Evolutionary conservation across 176 grass and related monocot species (phyloP), one percentile per base, ranked within the genome.

Genomic region (Hordeum vulgare): DNA sequence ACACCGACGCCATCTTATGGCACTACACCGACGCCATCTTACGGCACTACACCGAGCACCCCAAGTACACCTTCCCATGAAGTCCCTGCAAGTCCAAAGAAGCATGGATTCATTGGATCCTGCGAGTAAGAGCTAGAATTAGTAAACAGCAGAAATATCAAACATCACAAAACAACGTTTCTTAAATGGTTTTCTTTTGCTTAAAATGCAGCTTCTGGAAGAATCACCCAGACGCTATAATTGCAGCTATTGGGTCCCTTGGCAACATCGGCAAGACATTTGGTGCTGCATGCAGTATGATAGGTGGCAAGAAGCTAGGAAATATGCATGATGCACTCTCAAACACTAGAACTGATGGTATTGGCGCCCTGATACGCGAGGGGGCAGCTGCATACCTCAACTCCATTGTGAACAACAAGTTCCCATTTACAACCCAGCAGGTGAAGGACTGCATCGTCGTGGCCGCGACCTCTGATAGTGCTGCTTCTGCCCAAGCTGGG

Each of bases 321-420:
- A 93, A 64, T 78, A 57, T 95, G 29, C 86, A 87, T 15, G 95
- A 98, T 28, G 90, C 92, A 36, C 67, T 98, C 72, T 66, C 90
- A 67, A 95, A 90, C 79, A 69, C 86, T 18, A 81, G 79, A 53
- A 76, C 71, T 18, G 92, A 95, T 71, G 90, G 90, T 23, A 67
- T 86, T 9, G 85, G 90, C 20, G 86, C 84, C 21, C 89, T 95
- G 29, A 85, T 95, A 35, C 89, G 93, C 1, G 92, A 98, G 71
- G 92, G 92, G 28, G 90, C 90, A 12, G 92, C 92, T 26, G 82
- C 96, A 27, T 93, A 82, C 59, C 96, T 98, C 80, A 95, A 98
- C 76, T 95, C 96, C 61, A 79, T 91, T 31, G 90, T 83, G 78
- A 88, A 90, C 77, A 81, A 82, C 21, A 85, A 89, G 24, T 98